Evolutionary conservation across 371 early-diverging fungal species (phyloP).

Genomic region (Lichtheimia ornata): DNA sequence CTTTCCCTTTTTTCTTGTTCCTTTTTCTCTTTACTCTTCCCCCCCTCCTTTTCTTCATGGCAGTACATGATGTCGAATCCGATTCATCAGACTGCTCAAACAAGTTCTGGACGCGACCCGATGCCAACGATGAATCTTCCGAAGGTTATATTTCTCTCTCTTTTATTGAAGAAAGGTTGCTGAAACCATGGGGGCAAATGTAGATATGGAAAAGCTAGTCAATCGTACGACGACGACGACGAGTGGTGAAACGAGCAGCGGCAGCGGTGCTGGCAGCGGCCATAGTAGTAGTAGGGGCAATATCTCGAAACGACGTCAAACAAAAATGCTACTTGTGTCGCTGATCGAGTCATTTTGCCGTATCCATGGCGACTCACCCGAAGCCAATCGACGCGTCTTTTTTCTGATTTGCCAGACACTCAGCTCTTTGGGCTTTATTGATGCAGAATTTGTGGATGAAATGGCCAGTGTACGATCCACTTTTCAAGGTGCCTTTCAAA

Average conservation of each 20-base stretch:
- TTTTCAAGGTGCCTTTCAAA: slow-evolving; percentile 82
- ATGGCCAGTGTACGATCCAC: slow-evolving; percentile 76
- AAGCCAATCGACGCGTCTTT: slow-evolving; percentile 80
- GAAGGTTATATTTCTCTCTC: background rate
- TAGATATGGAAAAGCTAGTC: too few species aligned
- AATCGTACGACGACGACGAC: too few species aligned
- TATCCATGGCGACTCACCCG: slow-evolving; percentile 83
- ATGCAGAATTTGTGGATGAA: slow-evolving; percentile 79
- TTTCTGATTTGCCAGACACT: slow-evolving; percentile 72
- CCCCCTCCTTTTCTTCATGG: background rate
- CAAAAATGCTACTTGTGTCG: slow-evolving; percentile 74
- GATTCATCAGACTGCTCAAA: slow-evolving; percentile 18
- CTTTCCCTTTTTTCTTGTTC: background rate
- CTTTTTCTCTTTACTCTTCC: background rate
- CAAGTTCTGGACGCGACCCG: slow-evolving; percentile 27
- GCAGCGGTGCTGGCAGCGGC: background rate
- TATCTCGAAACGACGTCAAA: slow-evolving; percentile 56
- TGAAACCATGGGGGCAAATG: too few species aligned
- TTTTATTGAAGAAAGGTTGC: background rate
- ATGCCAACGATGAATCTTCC: slow-evolving; percentile 2
- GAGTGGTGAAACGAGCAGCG: too few species aligned
- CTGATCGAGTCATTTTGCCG: slow-evolving; percentile 85
- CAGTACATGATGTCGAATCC: background rate
- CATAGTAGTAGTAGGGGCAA: background rate
- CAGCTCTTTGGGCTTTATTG: slow-evolving; percentile 73